Percentiles rank a stretch among this genome's conserved stretches.
Conservation (phyloP, 1,284 basidiomycete genomes). For the Abortiporus biennis region DNA sequence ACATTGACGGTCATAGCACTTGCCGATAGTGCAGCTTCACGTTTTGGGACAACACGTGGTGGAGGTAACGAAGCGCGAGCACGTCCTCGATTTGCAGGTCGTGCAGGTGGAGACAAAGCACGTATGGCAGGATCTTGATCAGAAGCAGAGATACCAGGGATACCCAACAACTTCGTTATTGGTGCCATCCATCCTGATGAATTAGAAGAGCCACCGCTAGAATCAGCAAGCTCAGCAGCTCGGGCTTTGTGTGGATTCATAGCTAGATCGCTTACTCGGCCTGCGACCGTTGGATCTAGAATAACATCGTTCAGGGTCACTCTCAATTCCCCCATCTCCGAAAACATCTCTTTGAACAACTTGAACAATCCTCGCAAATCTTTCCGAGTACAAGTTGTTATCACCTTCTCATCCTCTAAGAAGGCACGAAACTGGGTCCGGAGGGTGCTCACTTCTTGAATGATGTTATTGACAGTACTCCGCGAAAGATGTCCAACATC, state of each 20-base stretch:
- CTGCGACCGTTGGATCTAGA: slow-evolving; percentile 77
- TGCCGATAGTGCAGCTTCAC: slow-evolving; percentile 76
- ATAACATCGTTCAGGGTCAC: slow-evolving; percentile 86
- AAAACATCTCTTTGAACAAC: slow-evolving; percentile 80
- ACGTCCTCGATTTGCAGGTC: slow-evolving; percentile 16
- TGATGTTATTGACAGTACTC: slow-evolving; percentile 72
- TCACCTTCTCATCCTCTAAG: slow-evolving; percentile 60
- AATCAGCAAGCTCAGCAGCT: slow-evolving; percentile 20
- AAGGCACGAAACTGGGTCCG: slow-evolving; percentile 75
- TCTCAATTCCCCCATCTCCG: slow-evolving; percentile 79
- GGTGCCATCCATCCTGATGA: slow-evolving; percentile 70
- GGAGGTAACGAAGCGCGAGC: slow-evolving; percentile 14
- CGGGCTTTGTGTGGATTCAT: slow-evolving; percentile 58
- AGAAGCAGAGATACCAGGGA: slow-evolving; percentile 15
- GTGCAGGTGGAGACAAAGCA: slow-evolving; percentile 22
- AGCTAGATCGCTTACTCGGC: slow-evolving; percentile 64
- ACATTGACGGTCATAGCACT: slow-evolving; percentile 89
- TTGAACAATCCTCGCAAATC: slow-evolving; percentile 85
- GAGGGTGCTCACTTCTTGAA: slow-evolving; percentile 67
- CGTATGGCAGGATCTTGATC: slow-evolving; percentile 13
- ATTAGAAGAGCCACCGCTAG: slow-evolving; percentile 17
- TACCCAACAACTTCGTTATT: slow-evolving; percentile 67
- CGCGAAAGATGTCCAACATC: slow-evolving; percentile 88
- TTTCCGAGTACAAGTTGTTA: slow-evolving; percentile 65
- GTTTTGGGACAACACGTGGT: slow-evolving; percentile 59